phyloP scores from a whole-genome alignment of 2,329 filamentous ascomycete genomes.

The Fusarium bulbicola region DNA sequence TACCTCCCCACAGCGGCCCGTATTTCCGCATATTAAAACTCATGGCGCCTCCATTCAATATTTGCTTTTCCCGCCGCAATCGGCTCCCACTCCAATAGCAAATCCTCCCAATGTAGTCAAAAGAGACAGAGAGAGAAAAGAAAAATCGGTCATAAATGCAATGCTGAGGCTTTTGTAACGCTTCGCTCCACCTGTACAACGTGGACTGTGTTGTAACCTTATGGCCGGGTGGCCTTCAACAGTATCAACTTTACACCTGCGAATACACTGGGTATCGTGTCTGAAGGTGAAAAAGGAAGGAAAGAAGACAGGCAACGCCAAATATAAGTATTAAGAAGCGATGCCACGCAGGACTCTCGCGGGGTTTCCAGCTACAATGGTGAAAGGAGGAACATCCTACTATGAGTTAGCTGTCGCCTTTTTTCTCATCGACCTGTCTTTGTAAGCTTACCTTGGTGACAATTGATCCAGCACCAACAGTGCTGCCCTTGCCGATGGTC shows the following conservation, averaged over 20 bases:
- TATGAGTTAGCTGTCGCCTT: slow-evolving; percentile 26
- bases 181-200: slow-evolving; percentile 23
- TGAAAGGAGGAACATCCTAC: slow-evolving; percentile 72
- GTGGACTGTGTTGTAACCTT: slow-evolving; percentile 2
- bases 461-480: slow-evolving; percentile 84
- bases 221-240: neutral
- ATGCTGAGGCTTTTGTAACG: slow-evolving; percentile 35
- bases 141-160: slow-evolving; percentile 14
- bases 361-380: slow-evolving; percentile 76
- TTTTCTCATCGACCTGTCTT: neutral
- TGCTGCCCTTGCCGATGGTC: slow-evolving; percentile 80
- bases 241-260: slow-evolving; percentile 35
- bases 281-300: slow-evolving; percentile 28
- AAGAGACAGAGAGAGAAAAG: neutral
- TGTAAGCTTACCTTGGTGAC: slow-evolving; percentile 73
- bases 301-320: slow-evolving; percentile 7
- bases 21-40: slow-evolving; percentile 14
- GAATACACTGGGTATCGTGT: slow-evolving; percentile 46
- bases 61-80: slow-evolving; percentile 26
- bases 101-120: slow-evolving; percentile 6
- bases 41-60: slow-evolving; percentile 22
- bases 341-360: slow-evolving; percentile 63
- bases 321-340: slow-evolving; percentile 38
- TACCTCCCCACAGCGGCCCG: slow-evolving; percentile 10
- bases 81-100: slow-evolving; percentile 15